Evolutionary conservation across 768 basidiomycete species (phyloP), one percentile per base, ranked within the genome.

Genomic region (Mycena olivaceomarginata): DNA sequence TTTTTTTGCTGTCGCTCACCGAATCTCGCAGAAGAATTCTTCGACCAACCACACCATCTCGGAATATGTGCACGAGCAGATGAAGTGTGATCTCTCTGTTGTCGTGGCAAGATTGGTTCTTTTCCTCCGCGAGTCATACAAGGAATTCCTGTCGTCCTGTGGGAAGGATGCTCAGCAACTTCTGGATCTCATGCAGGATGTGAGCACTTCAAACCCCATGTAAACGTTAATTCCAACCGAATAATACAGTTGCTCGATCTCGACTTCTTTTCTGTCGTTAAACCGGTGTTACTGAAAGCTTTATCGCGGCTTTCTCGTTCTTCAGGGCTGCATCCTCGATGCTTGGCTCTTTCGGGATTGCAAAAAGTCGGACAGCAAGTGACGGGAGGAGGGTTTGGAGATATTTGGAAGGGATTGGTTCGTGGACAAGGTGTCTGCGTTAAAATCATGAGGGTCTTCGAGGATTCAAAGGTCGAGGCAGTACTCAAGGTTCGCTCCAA

Each of bases 371-470:
- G 31, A 31, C 31, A 31, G 4, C 31, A 31, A 31, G 31, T 31
- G 31, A 31, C 31, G 4, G 31, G 31, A 31, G 31, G 31, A 31
- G 31, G 31, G 4, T 31, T 31, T 31, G 31, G 31, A 31, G 31
- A 31, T 31, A 31, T 31, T 31, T 31, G 31, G 31, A 31, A 31
- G 31, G 31, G 31, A 31, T 31, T 31, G 31, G 31, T 31, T 31
- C 31, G 31, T 4, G 31, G 31, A 31, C 31, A 31, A 31, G 31
- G 25, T 18, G 76, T 80, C n/a, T 74, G 70, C 2, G 74, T 80
- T 18, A 80, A 80, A 63, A 48, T 76, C 31, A 72, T 78, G 77
- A 25, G 72, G 43, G 18, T 78, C 9, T 78, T 75, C 53, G 18
- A 31, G 16, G 48, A 70, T 2, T 31, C 43, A 45, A 10, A 45